Conservation (phyloP, 2,329 filamentous ascomycete species). For the Botryotinia convoluta region DNA sequence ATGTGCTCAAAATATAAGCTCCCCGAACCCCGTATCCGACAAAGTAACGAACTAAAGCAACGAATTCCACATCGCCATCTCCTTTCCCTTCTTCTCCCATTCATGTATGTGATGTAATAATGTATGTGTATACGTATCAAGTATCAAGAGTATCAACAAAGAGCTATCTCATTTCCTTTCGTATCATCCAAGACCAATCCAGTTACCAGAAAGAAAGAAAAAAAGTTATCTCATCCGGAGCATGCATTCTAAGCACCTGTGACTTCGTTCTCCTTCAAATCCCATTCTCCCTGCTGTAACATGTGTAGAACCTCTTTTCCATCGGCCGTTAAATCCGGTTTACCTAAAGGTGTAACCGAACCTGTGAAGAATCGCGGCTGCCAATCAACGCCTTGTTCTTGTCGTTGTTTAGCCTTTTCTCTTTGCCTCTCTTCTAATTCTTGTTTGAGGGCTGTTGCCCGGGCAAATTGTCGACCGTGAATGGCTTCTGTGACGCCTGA, state of each 20-base stretch:
- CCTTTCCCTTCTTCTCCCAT: background rate
- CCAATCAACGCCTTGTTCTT: constrained; percentile 68
- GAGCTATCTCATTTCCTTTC: background rate
- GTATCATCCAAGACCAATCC: background rate
- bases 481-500: constrained; percentile 84
- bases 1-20: background rate
- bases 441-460: constrained; percentile 83
- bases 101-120: background rate
- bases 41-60: background rate
- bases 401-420: constrained; percentile 76
- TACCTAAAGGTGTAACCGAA: constrained; percentile 56
- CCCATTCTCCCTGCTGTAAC: constrained; percentile 47
- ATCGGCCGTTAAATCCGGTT: constrained; percentile 61
- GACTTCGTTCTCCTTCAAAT: constrained; percentile 33
- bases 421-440: constrained; percentile 90
- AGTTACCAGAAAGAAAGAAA: background rate
- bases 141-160: constrained; percentile 1
- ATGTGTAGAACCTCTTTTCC: constrained; percentile 56
- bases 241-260: constrained; percentile 9
- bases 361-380: constrained; percentile 83
- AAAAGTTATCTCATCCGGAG: background rate
- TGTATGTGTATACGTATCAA: constrained; percentile 11
- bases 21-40: background rate
- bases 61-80: background rate
- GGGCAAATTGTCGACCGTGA: constrained; percentile 72